Conservation (phyloP, 192 early-diverging fungal species). For the Ambispora gerdemannii region DNA sequence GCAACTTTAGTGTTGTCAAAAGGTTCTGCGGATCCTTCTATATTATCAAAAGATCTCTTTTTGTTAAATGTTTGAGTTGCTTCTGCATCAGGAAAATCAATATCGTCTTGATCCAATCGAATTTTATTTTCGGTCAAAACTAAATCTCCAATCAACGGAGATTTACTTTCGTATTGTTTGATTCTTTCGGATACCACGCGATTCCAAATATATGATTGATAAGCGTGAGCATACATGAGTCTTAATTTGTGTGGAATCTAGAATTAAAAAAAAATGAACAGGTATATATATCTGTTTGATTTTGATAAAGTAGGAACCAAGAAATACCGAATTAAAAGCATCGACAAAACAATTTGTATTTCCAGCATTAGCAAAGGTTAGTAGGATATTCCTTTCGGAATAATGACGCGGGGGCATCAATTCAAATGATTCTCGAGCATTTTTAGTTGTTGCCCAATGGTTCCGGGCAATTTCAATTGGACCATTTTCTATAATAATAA, state of each 20-base stretch:
- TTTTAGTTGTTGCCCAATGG: conserved; percentile 60
- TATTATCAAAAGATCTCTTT: too few species aligned
- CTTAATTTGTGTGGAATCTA: conserved; percentile 82
- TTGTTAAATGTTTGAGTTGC: too few species aligned
- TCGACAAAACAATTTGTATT: conserved; percentile 47
- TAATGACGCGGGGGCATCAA: conserved; percentile 63
- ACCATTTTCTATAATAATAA: conserved; percentile 50
- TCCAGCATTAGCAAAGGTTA: conserved; percentile 48
- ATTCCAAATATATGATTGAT: conserved; percentile 97
- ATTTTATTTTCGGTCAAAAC: conserved; percentile 49
- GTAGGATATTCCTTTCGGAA: conserved; percentile 75
- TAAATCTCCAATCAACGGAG: conserved; percentile 81
- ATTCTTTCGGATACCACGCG: conserved; percentile 73
- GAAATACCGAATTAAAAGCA: conserved; percentile 61
- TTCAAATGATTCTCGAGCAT: conserved; percentile 60
- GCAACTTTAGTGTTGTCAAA: too few species aligned
- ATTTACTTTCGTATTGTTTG: conserved; percentile 56
- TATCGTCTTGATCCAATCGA: conserved; percentile 17
- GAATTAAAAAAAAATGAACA: not conserved
- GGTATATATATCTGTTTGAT: not conserved
- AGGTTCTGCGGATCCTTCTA: too few species aligned
- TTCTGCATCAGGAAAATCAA: conserved; percentile 32
- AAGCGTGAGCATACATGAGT: conserved; percentile 93
- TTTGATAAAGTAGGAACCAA: not conserved
- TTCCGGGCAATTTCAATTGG: conserved; percentile 64